A percentile compares a stretch with the other conserved stretches of the same genome.
Conservation (phyloP, 2,329 filamentous ascomycete genomes). For the Gnomoniopsis sp. region DNA sequence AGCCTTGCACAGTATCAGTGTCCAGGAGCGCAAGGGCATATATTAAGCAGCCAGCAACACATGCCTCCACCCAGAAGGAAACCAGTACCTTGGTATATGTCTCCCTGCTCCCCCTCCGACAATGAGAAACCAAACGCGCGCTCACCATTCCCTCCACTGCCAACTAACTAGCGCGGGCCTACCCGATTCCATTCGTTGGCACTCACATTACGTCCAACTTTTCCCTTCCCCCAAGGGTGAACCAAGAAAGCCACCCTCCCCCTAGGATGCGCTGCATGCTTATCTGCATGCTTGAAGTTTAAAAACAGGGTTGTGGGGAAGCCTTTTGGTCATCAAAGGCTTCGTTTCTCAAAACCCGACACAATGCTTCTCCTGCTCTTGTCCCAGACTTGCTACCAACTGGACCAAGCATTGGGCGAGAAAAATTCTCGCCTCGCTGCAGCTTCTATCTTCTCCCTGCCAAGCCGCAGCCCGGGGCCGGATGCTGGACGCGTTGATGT, state of each 20-base stretch:
- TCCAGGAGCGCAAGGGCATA: no score
- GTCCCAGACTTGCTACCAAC: not conserved
- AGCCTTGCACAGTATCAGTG: no score
- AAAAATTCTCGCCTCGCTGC: conserved; percentile 3
- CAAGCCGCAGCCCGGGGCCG: conserved; percentile 5
- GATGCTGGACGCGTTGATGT: conserved; percentile 3
- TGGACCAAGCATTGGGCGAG: conserved; percentile 9
- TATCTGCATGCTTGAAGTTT: conserved; percentile 4
- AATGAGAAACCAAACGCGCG: no score
- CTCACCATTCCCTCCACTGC: no score
- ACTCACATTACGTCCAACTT: no score
- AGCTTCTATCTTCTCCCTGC: not conserved
- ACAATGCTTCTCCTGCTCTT: not conserved
- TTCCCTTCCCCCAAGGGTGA: no score
- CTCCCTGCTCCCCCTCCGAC: no score
- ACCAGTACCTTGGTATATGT: no score
- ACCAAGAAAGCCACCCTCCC: not conserved
- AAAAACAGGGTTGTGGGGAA: not conserved
- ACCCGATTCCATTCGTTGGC: no score
- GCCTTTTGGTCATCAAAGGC: not conserved
- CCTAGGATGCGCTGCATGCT: not conserved
- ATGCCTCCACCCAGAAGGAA: no score
- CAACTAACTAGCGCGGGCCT: no score
- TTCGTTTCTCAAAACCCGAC: not conserved
- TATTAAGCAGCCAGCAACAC: no score